Evolutionary conservation across 2,329 filamentous ascomycete genomes (phyloP).

Genomic region (Fusarium liriodendri): DNA sequence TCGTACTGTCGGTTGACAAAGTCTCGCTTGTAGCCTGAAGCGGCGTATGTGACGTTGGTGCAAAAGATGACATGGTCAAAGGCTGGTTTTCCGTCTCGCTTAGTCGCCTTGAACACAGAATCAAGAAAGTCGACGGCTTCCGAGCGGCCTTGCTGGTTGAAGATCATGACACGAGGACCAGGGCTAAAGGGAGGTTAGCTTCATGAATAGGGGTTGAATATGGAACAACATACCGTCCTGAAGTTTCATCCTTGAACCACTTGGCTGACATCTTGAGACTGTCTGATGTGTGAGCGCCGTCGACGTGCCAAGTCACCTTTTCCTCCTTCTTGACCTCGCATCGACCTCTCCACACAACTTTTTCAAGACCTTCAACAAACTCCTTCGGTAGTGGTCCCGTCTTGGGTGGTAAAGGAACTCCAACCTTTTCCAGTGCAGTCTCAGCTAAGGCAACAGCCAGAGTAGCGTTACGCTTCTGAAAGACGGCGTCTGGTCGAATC

Average conservation of each 20-base stretch:
- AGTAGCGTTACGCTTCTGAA: conserved; percentile 70
- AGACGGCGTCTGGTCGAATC: conserved; percentile 64
- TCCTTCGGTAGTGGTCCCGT: conserved; percentile 63
- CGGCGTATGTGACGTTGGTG: conserved; percentile 74
- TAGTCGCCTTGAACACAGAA: conserved; percentile 54
- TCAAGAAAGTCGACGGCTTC: conserved; percentile 66
- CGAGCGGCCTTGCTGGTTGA: conserved; percentile 81
- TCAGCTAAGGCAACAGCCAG: conserved; percentile 65
- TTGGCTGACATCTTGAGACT: conserved; percentile 84
- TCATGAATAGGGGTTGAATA: neutral
- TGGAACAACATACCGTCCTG: conserved; percentile 42
- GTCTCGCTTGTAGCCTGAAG: conserved; percentile 65
- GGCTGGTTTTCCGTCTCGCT: conserved; percentile 44
- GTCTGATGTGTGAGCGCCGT: conserved; percentile 93
- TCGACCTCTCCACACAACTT: conserved; percentile 81
- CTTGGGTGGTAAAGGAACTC: conserved; percentile 44
- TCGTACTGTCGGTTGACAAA: conserved; percentile 68
- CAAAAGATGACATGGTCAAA: conserved; percentile 87
- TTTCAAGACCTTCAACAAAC: conserved; percentile 79
- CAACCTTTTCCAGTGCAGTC: conserved; percentile 58
- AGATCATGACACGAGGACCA: conserved; percentile 73
- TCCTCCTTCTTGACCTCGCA: conserved; percentile 72
- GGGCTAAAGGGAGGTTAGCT: conserved; percentile 33
- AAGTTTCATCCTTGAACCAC: conserved; percentile 78
- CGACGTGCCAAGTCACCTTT: conserved; percentile 82